Evolutionary conservation across 768 basidiomycete species (phyloP).

Genomic region (Solioccasus polychromus): DNA sequence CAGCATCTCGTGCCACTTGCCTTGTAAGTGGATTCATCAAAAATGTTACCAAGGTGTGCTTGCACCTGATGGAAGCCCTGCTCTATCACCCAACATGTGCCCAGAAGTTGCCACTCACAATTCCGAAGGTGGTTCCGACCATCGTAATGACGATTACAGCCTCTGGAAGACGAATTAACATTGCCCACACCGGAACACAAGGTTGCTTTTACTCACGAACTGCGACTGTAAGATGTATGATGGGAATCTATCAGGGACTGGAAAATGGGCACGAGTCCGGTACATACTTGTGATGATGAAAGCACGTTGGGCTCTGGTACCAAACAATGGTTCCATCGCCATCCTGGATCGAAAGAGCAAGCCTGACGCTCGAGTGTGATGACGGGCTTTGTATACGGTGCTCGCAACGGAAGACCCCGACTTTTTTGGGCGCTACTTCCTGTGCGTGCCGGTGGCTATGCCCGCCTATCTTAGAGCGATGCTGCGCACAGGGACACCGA

Average conservation of each 20-base stretch:
- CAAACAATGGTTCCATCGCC: slow-evolving; percentile 70
- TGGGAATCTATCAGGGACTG: background rate
- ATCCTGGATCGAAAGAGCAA: slow-evolving; percentile 38
- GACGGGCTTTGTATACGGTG: no score
- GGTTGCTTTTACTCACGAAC: slow-evolving; percentile 54
- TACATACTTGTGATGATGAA: slow-evolving; percentile 70
- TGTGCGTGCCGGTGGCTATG: slow-evolving; percentile 19
- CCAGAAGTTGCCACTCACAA: slow-evolving; percentile 39
- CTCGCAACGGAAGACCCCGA: no score
- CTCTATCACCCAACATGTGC: slow-evolving; percentile 2
- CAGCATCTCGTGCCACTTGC: slow-evolving; percentile 27
- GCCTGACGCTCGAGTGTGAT: slow-evolving; percentile 15
- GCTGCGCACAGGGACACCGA: no score
- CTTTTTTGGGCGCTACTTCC: background rate
- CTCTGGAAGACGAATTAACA: slow-evolving; percentile 42
- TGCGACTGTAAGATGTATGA: slow-evolving; percentile 37
- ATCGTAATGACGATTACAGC: slow-evolving; percentile 71
- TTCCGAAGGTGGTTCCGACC: slow-evolving; percentile 68
- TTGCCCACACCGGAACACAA: background rate
- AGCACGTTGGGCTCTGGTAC: slow-evolving; percentile 66
- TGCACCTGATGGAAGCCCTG: slow-evolving; percentile 45
- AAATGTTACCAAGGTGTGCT: slow-evolving; percentile 22
- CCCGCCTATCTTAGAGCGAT: no score
- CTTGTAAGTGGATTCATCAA: slow-evolving; percentile 45
- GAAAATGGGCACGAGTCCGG: background rate